Conservation (phyloP, 257 asterid species). For the Fraxinus americana region DNA sequence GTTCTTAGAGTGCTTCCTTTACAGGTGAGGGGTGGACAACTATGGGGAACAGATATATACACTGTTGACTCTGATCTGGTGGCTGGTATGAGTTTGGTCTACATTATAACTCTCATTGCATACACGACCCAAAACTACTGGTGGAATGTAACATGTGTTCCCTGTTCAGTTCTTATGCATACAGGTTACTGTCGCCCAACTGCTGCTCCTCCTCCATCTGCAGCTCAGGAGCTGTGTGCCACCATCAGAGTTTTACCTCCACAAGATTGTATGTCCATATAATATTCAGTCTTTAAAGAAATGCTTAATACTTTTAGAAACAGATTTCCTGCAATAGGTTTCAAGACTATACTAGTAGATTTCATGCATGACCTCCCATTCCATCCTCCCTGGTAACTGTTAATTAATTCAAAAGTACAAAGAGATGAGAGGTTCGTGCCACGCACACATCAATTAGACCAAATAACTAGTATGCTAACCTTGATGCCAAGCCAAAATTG, state of each 20-base stretch:
- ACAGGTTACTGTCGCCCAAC: conserved; percentile 94
- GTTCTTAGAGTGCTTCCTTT: conserved; percentile 30
- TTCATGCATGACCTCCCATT: conserved; percentile 9
- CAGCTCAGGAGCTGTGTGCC: conserved; percentile 82
- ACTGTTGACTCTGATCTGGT: conserved; percentile 98
- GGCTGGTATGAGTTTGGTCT: conserved; percentile 65
- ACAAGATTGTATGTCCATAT: conserved; percentile 71
- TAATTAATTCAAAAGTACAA: not conserved
- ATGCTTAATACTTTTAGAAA: conserved; percentile 14
- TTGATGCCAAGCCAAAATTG: not conserved
- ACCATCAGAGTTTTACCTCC: conserved; percentile 93
- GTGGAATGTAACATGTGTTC: conserved; percentile 1
- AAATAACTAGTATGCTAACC: conserved; percentile 5
- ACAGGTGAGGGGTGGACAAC: conserved; percentile 97
- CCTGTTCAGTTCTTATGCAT: conserved; percentile 89
- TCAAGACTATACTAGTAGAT: not conserved
- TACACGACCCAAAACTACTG: not conserved
- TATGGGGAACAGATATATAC: conserved; percentile 98
- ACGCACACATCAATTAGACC: not conserved
- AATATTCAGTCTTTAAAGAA: conserved; percentile 19
- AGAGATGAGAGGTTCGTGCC: not conserved
- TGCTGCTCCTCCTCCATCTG: conserved; percentile 90
- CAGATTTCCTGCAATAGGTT: conserved; percentile 5
- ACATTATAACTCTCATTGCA: conserved; percentile 11
- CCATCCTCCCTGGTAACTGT: not conserved